Percentiles rank a stretch among this genome's conserved stretches.
These are phyloP conservation scores for Claviceps sp. DNA, from an alignment of 2,329 filamentous ascomycete species.

Conservation along the genomic window DNA sequence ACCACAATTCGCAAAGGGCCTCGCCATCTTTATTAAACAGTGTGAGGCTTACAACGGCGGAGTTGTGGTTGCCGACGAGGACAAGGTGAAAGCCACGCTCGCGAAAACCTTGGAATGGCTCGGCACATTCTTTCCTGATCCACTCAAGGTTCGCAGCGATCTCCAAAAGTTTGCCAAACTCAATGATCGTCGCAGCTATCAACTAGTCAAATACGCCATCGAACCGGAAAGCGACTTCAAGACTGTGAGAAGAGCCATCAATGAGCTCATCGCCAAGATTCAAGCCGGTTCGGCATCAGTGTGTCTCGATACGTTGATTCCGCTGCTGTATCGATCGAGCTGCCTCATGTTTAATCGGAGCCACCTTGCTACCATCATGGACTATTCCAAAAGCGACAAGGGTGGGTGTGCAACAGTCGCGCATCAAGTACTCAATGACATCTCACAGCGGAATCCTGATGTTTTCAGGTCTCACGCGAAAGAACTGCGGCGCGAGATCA, in stretches of 20 bases:
- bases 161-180: slow-evolving; percentile 82
- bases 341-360: slow-evolving; percentile 88
- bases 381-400: slow-evolving; percentile 72
- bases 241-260: slow-evolving; percentile 78
- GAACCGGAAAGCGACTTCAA: slow-evolving; percentile 81
- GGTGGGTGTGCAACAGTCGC: slow-evolving; percentile 64
- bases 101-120: slow-evolving; percentile 61
- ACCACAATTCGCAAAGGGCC: slow-evolving; percentile 55
- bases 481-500: slow-evolving; percentile 76
- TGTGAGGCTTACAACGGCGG: slow-evolving; percentile 88
- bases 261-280: slow-evolving; percentile 74
- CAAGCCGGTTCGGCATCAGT: slow-evolving; percentile 50
- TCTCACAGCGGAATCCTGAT: slow-evolving; percentile 77
- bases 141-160: slow-evolving; percentile 57
- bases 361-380: slow-evolving; percentile 81
- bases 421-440: slow-evolving; percentile 82
- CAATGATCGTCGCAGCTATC: slow-evolving; percentile 81
- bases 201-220: slow-evolving; percentile 76
- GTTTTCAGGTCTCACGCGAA: slow-evolving; percentile 88
- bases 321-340: slow-evolving; percentile 71
- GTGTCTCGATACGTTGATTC: slow-evolving; percentile 66
- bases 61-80: slow-evolving; percentile 59
- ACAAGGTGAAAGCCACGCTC: slow-evolving; percentile 56
- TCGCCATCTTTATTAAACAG: slow-evolving; percentile 65
- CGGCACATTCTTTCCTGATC: slow-evolving; percentile 63